phyloP scores from a whole-genome alignment of 2,329 filamentous ascomycete genomes.

The Ceratocystiopsis minuta region DNA sequence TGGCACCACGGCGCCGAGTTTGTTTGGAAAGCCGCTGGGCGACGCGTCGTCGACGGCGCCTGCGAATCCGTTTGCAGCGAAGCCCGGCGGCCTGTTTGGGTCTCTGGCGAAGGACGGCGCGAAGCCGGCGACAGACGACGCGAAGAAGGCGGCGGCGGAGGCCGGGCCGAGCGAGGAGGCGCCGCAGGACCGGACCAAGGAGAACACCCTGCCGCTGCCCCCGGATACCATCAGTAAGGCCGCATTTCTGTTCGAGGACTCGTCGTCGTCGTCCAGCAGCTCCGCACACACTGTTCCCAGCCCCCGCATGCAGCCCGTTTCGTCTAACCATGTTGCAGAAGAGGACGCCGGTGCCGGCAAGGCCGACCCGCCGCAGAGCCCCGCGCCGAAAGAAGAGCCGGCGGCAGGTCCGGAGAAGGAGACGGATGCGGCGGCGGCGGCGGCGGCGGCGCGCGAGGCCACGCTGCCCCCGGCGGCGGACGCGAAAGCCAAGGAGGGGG shows the following conservation, averaged over 20 bases:
- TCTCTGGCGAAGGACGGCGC: neutral
- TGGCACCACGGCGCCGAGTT: neutral
- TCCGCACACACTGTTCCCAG: constrained; percentile 18
- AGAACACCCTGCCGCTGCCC: constrained; percentile 23
- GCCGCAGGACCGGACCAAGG: constrained; percentile 6
- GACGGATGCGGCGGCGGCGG: no score
- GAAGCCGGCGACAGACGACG: neutral
- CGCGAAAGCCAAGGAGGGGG: no score
- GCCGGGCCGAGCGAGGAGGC: constrained; percentile 12
- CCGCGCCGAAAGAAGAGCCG: no score
- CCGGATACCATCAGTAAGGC: constrained; percentile 37
- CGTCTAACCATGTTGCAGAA: constrained; percentile 10
- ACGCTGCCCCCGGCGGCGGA: no score
- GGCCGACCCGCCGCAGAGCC: no score
- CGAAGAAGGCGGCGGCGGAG: constrained; percentile 16
- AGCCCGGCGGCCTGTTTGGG: constrained; percentile 1
- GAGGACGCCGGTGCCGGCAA: constrained; percentile 8
- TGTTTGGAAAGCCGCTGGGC: constrained; percentile 2
- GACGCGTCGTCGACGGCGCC: neutral
- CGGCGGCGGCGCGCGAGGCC: no score
- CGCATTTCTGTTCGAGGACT: constrained; percentile 29
- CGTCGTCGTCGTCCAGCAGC: constrained; percentile 31
- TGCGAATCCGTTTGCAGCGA: no score
- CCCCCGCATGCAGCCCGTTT: no score
- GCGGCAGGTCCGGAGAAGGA: no score